Base-by-base conservation (phyloP, 495 filamentous ascomycete genomes). In the Niebla homalea region DNA sequence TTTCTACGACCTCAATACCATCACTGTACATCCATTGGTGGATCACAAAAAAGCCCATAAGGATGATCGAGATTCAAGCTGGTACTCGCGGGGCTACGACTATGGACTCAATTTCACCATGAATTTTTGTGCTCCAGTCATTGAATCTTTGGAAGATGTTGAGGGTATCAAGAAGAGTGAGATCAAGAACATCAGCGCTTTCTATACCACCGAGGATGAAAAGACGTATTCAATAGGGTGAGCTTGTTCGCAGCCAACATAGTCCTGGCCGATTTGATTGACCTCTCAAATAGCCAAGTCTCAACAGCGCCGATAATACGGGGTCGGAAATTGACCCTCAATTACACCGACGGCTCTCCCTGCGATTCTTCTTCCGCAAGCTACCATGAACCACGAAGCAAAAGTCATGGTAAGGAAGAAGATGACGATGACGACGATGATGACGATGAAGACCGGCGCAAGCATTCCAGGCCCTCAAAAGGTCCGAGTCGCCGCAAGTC, bases 21-120 rank as follows among this genome's bases (percentile, higher is more conserved):
- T 97, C 52, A 77, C 75, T 15, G 71, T 84, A 36, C 59, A 64
- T 7, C 72, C 79, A 16, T 53, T 70, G 26, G 68, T 73, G 43
- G 71, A 80, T 32, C 75, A 72, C 38, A 71, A 76, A 50, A 83
- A 79, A 55, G 55, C 69, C 32, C 67, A 75, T 44, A 76, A 79
- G 59, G 67, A 83, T 61, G 67, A 77, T 56, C 70, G 79, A 53
- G 70, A 71, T n/a, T 68, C 78, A 36, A 88, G 89, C 71, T 96
- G 89, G 80, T 70, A 80, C 41, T 84, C 85, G 8, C 78, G 73
- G 52, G 93, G 93, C 21, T 85, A 83, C 57, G 89, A 95, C 62
- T 88, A 93, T 60, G 73, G 73, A 21, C 77, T 82, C 14, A 97
- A 97, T 66, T 97, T 99, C 62, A 96, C 89, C 1, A 61, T 99